Conservation (phyloP, 1,139 yeast genomes). For the Geotrichum cucujoidarum region DNA sequence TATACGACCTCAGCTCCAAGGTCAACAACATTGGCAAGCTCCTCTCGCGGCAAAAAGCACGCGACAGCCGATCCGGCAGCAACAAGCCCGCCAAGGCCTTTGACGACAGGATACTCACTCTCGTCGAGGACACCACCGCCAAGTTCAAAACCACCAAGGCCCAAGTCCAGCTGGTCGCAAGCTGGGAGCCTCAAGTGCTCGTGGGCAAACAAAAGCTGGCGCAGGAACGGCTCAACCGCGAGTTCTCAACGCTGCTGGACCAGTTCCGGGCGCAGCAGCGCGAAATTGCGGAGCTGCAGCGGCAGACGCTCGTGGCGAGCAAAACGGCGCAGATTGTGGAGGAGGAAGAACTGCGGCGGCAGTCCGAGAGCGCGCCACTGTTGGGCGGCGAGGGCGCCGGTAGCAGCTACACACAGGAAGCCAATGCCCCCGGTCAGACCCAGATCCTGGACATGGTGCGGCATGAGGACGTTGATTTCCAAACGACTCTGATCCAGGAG, state of each 20-base stretch:
- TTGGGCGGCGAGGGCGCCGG: conserved; percentile 33
- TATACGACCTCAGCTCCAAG: conserved; percentile 25
- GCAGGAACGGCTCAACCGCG: conserved; percentile 42
- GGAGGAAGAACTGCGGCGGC: conserved; percentile 26
- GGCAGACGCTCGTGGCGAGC: conserved; percentile 1
- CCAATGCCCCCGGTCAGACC: conserved; percentile 26
- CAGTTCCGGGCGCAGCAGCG: conserved; percentile 41
- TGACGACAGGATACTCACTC: conserved; percentile 23
- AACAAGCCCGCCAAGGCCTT: conserved; percentile 15
- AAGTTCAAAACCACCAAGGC: conserved; percentile 24
- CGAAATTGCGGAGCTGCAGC: conserved; percentile 21
- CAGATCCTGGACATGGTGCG: conserved; percentile 40
- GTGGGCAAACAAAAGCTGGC: conserved; percentile 33
- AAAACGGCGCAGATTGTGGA: conserved; percentile 14
- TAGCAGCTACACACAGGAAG: conserved; percentile 19
- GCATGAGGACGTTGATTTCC: conserved; percentile 71
- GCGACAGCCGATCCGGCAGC: conserved; percentile 12
- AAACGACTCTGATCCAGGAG: conserved; percentile 61
- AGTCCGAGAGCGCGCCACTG: conserved; percentile 37
- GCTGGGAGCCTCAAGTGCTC: conserved; percentile 23
- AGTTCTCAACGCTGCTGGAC: conserved; percentile 41
- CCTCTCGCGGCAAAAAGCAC: conserved; percentile 10
- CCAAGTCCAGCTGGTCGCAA: conserved; percentile 24
- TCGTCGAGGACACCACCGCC: conserved; percentile 25
- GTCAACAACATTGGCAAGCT: conserved; percentile 23